These are phyloP conservation scores for Aureobasidium lini DNA, from an alignment of 2,329 filamentous ascomycete genomes.

Conservation along the genomic window DNA sequence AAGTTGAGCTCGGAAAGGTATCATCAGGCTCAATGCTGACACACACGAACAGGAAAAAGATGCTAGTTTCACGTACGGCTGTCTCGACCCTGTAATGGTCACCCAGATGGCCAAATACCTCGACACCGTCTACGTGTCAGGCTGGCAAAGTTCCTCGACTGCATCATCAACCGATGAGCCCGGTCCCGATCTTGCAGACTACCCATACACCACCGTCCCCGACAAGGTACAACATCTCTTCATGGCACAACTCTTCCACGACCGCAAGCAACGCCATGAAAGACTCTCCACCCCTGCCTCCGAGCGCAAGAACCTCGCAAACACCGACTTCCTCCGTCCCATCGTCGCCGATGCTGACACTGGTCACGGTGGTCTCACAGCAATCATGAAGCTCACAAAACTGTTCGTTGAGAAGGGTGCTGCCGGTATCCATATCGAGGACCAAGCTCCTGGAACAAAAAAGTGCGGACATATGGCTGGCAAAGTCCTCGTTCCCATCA, in stretches of 20 bases:
- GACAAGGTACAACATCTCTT: slow-evolving; percentile 98
- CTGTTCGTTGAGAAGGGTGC: slow-evolving; percentile 94
- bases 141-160: slow-evolving; percentile 97
- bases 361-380: slow-evolving; percentile 93
- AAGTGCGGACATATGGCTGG: slow-evolving; percentile 99
- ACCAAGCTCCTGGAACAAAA: slow-evolving; percentile 96
- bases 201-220: slow-evolving; percentile 87
- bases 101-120: slow-evolving; percentile 99
- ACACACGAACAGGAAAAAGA: slow-evolving; percentile 58
- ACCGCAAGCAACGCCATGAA: slow-evolving; percentile 97
- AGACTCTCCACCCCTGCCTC: slow-evolving; percentile 68
- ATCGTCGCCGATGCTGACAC: slow-evolving; percentile 97
- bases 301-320: slow-evolving; percentile 64
- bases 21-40: slow-evolving; percentile 10
- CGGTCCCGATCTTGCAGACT: slow-evolving; percentile 94
- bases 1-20: slow-evolving; percentile 10
- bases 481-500: slow-evolving; percentile 93
- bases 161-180: slow-evolving; percentile 93
- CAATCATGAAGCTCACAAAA: slow-evolving; percentile 98
- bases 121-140: slow-evolving; percentile 96
- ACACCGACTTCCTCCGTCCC: slow-evolving; percentile 88
- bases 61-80: slow-evolving; percentile 92
- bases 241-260: slow-evolving; percentile 98
- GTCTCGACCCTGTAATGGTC: slow-evolving; percentile 94
- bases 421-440: slow-evolving; percentile 96